These are phyloP conservation scores for Peronosclerospora sorghi DNA, from an alignment of 352 stramenopile genomes.

Conservation along the genomic window DNA sequence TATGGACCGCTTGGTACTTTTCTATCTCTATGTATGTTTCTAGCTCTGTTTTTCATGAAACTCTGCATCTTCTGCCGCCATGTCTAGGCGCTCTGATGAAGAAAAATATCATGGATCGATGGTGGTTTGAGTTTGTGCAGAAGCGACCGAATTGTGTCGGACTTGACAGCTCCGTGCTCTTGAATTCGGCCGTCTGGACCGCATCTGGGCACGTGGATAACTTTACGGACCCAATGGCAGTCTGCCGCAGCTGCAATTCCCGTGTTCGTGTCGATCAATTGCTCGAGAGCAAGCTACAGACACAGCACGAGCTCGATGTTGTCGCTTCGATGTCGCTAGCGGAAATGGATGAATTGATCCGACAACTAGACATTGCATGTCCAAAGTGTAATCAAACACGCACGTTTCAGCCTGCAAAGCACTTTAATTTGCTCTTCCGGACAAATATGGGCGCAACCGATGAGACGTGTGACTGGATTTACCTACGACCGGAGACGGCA, in stretches of 20 bases:
- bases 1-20: conserved; percentile 84
- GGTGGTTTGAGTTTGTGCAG: conserved; percentile 95
- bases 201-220: conserved; percentile 93
- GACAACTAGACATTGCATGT: conserved; percentile 35
- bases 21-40: not conserved
- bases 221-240: conserved; percentile 97
- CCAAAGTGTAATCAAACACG: conserved; percentile 38
- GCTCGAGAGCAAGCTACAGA: conserved; percentile 38
- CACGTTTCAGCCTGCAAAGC: conserved; percentile 73
- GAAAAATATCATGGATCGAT: conserved; percentile 95
- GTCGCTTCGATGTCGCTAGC: not conserved
- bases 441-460: conserved; percentile 91
- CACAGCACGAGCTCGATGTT: conserved; percentile 48
- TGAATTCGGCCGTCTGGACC: conserved; percentile 91
- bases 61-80: not conserved
- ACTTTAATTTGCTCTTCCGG: conserved; percentile 98
- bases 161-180: conserved; percentile 93
- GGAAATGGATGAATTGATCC: conserved; percentile 21
- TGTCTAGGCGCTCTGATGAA: conserved; percentile 87
- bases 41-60: not conserved
- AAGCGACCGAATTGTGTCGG: conserved; percentile 89
- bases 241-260: conserved; percentile 91
- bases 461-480: conserved; percentile 84
- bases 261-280: conserved; percentile 68
- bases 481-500: conserved; percentile 95